Evolutionary conservation across 2,329 filamentous ascomycete genomes (phyloP), one percentile per base, ranked within the genome.

Genomic region (Xylariales sp.): DNA sequence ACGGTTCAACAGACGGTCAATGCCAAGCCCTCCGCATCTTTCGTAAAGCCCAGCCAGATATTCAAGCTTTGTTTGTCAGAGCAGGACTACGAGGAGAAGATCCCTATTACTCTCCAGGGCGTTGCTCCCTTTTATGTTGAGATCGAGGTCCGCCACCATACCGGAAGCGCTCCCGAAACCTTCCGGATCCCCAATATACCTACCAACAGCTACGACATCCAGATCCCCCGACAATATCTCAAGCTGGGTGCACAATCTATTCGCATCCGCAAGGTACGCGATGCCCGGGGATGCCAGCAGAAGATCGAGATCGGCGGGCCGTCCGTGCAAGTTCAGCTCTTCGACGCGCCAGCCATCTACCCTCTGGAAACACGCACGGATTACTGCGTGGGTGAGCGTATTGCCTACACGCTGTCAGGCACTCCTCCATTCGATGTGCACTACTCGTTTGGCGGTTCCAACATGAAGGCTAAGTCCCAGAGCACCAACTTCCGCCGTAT

Each of bases 41-140:
- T 98, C 56, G 74, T 76, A 41, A 87, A 87, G 48, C 88, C 90
- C 4, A 90, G 90, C 13, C 93, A 93, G 60, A 90, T 88, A 1
- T 96, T 96, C 70, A 95, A 93, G 58, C 95, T 91, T 63, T 98
- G 93, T 65, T 84, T 89, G 59, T 82, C 89, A 33, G 88, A 95
- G 52, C 77, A 85, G 35, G 79, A 80, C 38, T 79, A 82, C 21
- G 88, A 94, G 52, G 90, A 98, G 54, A 81, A 78, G 28, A 95
- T 98, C 38, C 90, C 91, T 0, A 84, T 98, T 42, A 82, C 78
- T 3, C 73, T 98, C 14, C 85, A 85, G 42, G 93, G 93, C 27
- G 71, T 83, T 13, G 80, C 91, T 6, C 93, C 93, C 0, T 98
- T 98, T 66, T 83, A 83, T 33, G 70, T 98, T 5, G 93, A 97